phyloP scores from a whole-genome alignment of 768 basidiomycete species.

The Suillus cothurnatus region DNA sequence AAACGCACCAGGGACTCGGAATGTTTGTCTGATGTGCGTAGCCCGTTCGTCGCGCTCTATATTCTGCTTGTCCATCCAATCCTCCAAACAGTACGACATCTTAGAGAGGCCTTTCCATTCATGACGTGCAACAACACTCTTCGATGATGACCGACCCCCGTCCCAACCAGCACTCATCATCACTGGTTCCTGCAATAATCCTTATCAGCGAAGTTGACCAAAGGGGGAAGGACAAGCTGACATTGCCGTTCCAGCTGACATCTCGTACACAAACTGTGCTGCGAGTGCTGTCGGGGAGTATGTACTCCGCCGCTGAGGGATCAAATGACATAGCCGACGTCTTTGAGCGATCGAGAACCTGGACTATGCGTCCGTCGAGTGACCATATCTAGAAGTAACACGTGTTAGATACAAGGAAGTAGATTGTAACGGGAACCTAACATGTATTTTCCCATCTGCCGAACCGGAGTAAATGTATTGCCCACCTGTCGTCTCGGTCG shows the following conservation, averaged over 20 bases:
- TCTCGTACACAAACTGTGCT: constrained; percentile 75
- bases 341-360: constrained; percentile 79
- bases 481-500: constrained; percentile 85
- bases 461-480: constrained; percentile 96
- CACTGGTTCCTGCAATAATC: constrained; percentile 66
- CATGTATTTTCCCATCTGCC: constrained; percentile 83
- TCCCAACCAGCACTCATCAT: constrained; percentile 95
- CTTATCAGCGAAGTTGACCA: constrained; percentile 2
- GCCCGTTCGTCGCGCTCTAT: constrained; percentile 34
- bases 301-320: constrained; percentile 64
- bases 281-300: constrained; percentile 25
- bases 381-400: constrained; percentile 77
- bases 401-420: constrained; percentile 8
- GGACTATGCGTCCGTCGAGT: constrained; percentile 83
- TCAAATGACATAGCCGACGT: constrained; percentile 71
- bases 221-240: not conserved
- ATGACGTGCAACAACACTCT: constrained; percentile 83
- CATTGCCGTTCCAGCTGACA: constrained; percentile 87
- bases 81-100: constrained; percentile 64
- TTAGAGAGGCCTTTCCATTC: constrained; percentile 95
- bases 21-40: constrained; percentile 12
- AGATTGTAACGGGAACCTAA: constrained; percentile 36
- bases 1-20: constrained; percentile 31
- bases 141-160: constrained; percentile 37
- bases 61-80: constrained; percentile 65